phyloP scores from a whole-genome alignment of 2,329 filamentous ascomycete species.

The Rutstroemia sydowiana region DNA sequence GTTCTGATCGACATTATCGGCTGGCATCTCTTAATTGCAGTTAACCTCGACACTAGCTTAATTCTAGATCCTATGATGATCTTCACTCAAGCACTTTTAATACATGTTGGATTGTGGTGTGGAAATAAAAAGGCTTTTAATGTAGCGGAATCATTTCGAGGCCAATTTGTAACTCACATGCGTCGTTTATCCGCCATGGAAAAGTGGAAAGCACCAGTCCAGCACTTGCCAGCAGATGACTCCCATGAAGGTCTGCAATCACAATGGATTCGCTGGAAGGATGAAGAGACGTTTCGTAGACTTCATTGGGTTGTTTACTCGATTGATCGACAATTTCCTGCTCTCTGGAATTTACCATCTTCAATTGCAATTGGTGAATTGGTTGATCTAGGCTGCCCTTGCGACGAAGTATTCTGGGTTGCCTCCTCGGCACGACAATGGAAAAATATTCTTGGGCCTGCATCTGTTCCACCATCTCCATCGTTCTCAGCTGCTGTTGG shows the following conservation, averaged over 20 bases:
- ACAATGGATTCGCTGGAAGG: conserved; percentile 19
- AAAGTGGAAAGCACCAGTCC: neutral
- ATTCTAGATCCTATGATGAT: conserved; percentile 22
- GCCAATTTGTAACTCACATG: conserved; percentile 19
- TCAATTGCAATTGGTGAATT: conserved; percentile 22
- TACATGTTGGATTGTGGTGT: conserved; percentile 21
- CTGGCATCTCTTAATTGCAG: conserved; percentile 19
- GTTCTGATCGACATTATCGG: conserved; percentile 20
- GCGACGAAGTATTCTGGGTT: conserved; percentile 23
- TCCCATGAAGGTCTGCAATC: conserved; percentile 6
- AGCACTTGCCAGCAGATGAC: neutral
- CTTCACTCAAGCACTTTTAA: conserved; percentile 21
- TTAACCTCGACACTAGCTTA: conserved; percentile 19
- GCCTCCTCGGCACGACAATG: conserved; percentile 20
- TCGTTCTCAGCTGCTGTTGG: conserved; percentile 20
- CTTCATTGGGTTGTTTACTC: conserved; percentile 22
- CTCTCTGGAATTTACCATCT: conserved; percentile 19
- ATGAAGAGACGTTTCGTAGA: conserved; percentile 18
- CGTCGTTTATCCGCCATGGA: conserved; percentile 14
- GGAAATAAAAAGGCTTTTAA: conserved; percentile 24
- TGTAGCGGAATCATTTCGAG: conserved; percentile 20
- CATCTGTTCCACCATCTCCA: conserved; percentile 16
- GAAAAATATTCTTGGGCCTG: conserved; percentile 21
- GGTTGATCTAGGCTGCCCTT: conserved; percentile 19
- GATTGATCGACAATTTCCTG: conserved; percentile 21